Evolutionary conservation across 495 filamentous ascomycete species (phyloP).

Genomic region (Xeromyces bisporus): DNA sequence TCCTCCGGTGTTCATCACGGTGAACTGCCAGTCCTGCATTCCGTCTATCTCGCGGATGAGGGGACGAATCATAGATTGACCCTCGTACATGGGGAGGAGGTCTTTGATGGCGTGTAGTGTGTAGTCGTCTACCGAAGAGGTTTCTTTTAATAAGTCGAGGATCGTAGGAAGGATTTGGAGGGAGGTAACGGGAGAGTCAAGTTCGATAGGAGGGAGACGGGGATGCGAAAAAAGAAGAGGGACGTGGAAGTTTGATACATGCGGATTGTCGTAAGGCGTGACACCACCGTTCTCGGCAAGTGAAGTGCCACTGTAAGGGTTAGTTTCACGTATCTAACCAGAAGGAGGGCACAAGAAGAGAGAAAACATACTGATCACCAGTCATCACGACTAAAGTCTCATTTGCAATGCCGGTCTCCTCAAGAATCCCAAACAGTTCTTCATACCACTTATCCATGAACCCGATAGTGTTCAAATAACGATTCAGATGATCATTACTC

Average conservation of each 20-base stretch:
- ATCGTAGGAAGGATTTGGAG: constrained; percentile 26
- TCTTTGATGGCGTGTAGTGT: constrained; percentile 13
- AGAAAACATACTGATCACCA: constrained; percentile 26
- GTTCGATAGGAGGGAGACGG: constrained; percentile 17
- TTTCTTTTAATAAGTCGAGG: constrained; percentile 22
- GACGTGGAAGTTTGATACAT: constrained; percentile 23
- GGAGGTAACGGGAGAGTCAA: constrained; percentile 18
- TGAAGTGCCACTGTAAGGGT: constrained; percentile 10
- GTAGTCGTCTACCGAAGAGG: constrained; percentile 14
- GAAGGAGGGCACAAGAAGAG: too few species aligned
- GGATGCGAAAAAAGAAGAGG: constrained; percentile 26
- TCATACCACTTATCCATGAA: constrained; percentile 22
- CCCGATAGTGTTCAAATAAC: constrained; percentile 25
- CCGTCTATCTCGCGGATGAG: constrained; percentile 8
- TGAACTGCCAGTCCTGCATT: constrained; percentile 22
- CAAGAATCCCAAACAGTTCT: constrained; percentile 17
- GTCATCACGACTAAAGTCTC: constrained; percentile 27
- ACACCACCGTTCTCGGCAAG: constrained; percentile 16
- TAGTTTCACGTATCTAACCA: not conserved
- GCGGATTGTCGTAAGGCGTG: constrained; percentile 23
- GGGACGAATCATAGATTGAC: constrained; percentile 25
- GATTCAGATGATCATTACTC: constrained; percentile 11
- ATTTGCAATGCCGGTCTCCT: constrained; percentile 22
- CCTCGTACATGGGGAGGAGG: constrained; percentile 27
- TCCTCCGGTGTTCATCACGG: constrained; percentile 26